Evolutionary conservation across 1,284 basidiomycete genomes (phyloP).

Genomic region (Ceratobasidium sp.): DNA sequence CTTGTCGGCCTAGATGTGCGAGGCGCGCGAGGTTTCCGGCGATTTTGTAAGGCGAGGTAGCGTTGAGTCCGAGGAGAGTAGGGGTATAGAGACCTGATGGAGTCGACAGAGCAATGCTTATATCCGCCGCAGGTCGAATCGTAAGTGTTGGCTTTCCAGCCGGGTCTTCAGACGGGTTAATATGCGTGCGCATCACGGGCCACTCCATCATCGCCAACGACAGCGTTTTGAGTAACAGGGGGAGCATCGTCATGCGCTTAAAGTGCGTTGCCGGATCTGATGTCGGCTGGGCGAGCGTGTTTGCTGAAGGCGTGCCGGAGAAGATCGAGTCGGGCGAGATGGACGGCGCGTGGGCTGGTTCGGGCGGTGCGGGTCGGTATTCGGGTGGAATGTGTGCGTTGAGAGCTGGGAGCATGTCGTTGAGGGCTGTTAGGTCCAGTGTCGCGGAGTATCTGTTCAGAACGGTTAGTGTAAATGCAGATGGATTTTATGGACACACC

Average conservation of each 20-base stretch:
- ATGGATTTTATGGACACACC: constrained; percentile 48
- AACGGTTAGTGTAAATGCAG: constrained; percentile 7
- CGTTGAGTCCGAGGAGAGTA: constrained; percentile 75
- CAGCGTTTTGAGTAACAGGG: constrained; percentile 89
- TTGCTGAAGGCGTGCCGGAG: constrained; percentile 59
- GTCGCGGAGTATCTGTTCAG: constrained; percentile 77
- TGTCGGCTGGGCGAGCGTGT: constrained; percentile 54
- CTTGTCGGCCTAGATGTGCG: constrained; percentile 74
- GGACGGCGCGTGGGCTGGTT: constrained; percentile 61
- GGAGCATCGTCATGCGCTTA: constrained; percentile 83
- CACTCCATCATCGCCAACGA: constrained; percentile 85
- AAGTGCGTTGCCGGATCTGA: constrained; percentile 64
- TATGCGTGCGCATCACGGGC: constrained; percentile 83
- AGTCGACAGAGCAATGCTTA: constrained; percentile 82
- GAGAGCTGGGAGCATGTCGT: constrained; percentile 77
- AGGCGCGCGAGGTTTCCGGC: constrained; percentile 74
- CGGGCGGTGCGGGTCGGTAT: constrained; percentile 65
- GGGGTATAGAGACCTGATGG: constrained; percentile 91
- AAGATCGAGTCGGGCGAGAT: constrained; percentile 68
- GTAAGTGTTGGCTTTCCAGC: constrained; percentile 72
- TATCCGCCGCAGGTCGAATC: constrained; percentile 78
- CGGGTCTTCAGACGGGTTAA: constrained; percentile 62
- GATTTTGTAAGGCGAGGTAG: constrained; percentile 74
- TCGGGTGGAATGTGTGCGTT: constrained; percentile 78
- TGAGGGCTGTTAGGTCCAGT: constrained; percentile 84